Conservation (phyloP, 2,329 filamentous ascomycete species). For the Coniochaeta sp. region DNA sequence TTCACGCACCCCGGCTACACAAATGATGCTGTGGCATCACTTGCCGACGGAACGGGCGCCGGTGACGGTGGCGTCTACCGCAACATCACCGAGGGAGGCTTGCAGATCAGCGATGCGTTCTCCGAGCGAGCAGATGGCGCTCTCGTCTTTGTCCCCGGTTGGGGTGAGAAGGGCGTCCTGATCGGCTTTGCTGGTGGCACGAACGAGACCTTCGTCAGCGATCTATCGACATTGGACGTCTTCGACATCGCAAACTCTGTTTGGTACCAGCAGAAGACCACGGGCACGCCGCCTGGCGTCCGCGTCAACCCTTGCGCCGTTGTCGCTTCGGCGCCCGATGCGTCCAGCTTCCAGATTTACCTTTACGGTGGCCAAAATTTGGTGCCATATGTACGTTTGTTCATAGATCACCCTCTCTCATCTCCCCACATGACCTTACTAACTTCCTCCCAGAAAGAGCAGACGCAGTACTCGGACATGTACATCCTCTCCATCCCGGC, state of each 20-base stretch:
- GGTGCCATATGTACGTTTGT: constrained; percentile 47
- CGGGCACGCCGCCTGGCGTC: constrained; percentile 52
- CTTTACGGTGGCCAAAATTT: constrained; percentile 73
- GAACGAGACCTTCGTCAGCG: constrained; percentile 56
- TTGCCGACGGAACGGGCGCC: constrained; percentile 47
- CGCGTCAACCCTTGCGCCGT: constrained; percentile 67
- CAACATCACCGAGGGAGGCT: constrained; percentile 66
- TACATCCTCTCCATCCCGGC: constrained; percentile 68
- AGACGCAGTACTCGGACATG: constrained; percentile 60
- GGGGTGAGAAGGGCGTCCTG: constrained; percentile 62
- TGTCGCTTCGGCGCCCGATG: constrained; percentile 61
- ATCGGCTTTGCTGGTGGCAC: constrained; percentile 67
- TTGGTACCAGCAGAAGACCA: constrained; percentile 69
- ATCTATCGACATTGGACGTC: constrained; percentile 53
- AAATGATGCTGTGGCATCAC: constrained; percentile 53
- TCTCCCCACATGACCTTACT: not conserved
- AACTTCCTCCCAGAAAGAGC: constrained; percentile 25
- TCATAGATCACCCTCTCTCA: not conserved
- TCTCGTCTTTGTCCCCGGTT: constrained; percentile 67
- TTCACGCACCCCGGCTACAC: constrained; percentile 65
- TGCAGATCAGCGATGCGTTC: constrained; percentile 59
- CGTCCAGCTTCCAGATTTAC: constrained; percentile 70
- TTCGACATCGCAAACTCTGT: constrained; percentile 64
- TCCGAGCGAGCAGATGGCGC: constrained; percentile 67
- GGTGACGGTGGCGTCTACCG: constrained; percentile 56